Evolutionary conservation across 148 eudicot species (phyloP).

Genomic region (Selenicereus undatus): DNA sequence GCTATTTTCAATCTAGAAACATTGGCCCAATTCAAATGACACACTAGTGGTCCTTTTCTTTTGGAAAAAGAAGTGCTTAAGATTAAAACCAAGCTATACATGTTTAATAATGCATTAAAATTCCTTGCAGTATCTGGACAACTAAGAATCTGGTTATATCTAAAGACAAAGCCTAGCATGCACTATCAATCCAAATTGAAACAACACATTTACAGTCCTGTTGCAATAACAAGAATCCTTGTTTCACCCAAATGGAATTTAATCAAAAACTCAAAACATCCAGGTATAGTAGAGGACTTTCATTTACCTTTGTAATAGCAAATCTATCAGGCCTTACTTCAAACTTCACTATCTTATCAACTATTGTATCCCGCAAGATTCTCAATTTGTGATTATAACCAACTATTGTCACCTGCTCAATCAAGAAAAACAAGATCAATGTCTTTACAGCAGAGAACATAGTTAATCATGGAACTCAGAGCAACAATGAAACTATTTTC

Average conservation of each 20-base stretch:
- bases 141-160: not conserved
- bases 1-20: no score
- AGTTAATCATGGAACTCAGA: not conserved
- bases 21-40: not conserved
- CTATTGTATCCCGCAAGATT: slow-evolving; percentile 69
- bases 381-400: slow-evolving; percentile 94
- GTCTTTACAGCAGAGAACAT: not conserved
- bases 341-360: slow-evolving; percentile 76
- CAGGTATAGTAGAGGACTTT: not conserved
- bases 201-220: not conserved
- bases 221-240: not conserved
- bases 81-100: not conserved
- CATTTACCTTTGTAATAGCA: slow-evolving; percentile 77
- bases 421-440: not conserved
- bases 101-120: not conserved
- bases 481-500: not conserved
- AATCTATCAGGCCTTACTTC: slow-evolving; percentile 91
- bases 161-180: not conserved
- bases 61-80: not conserved
- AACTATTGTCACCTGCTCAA: slow-evolving; percentile 60
- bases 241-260: not conserved
- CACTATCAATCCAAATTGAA: not conserved
- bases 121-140: not conserved
- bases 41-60: not conserved
- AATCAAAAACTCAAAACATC: not conserved